A percentile compares a stretch with the other conserved stretches of the same genome.
phyloP scores from a whole-genome alignment of 2,329 filamentous ascomycete genomes.

The Phialocephala subalpina region DNA sequence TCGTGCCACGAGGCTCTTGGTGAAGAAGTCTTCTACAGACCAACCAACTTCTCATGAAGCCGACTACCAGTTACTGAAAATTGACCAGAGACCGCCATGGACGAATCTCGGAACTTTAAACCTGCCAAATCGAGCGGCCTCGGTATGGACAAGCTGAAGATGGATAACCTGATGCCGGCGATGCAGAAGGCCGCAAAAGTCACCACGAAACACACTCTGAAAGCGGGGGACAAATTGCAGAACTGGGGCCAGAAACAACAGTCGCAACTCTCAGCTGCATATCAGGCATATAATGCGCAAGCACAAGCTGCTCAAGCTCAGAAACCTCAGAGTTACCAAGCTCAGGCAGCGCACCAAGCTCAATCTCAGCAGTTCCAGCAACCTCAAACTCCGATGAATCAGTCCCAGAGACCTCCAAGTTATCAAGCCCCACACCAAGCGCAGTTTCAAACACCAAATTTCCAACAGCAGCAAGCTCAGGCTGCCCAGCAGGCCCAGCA shows the following conservation, averaged over 20 bases:
- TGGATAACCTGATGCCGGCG: background rate
- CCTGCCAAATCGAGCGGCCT: background rate
- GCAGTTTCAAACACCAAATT: background rate
- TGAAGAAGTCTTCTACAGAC: background rate
- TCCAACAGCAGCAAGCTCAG: background rate
- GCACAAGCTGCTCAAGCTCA: background rate
- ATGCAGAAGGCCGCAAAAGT: slow-evolving; percentile 9
- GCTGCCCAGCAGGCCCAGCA: background rate
- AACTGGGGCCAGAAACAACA: background rate
- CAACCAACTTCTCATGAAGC: background rate
- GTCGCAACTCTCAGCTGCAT: background rate
- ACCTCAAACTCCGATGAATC: background rate
- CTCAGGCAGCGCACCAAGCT: background rate
- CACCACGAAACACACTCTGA: slow-evolving; percentile 6
- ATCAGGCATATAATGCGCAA: slow-evolving; percentile 7
- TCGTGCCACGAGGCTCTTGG: background rate
- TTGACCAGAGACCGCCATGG: background rate
- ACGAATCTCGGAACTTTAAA: background rate
- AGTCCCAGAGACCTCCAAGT: background rate
- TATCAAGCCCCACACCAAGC: background rate
- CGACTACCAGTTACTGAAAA: background rate
- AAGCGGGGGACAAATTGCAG: background rate
- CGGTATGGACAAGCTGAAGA: background rate
- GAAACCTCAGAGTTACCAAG: background rate
- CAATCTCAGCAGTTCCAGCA: background rate